These are phyloP conservation scores for Botrytis tulipae DNA, from an alignment of 2,329 filamentous ascomycete species.

Conservation along the genomic window DNA sequence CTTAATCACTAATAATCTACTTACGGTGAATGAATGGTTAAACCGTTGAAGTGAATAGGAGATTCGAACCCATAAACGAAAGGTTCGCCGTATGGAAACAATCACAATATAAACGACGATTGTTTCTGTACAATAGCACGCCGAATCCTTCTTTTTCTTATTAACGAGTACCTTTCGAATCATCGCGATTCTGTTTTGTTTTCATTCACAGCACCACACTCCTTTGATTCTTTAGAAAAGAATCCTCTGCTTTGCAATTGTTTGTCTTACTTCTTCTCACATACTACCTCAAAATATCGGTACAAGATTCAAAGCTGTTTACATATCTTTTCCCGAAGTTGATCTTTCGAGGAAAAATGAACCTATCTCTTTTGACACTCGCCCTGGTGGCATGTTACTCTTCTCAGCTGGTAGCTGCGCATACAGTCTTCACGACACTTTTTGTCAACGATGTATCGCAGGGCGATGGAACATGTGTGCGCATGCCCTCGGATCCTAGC, in stretches of 20 bases:
- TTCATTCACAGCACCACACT: constrained; percentile 12
- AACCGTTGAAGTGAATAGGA: constrained; percentile 10
- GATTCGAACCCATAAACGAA: background rate
- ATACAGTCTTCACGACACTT: constrained; percentile 64
- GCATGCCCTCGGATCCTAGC: constrained; percentile 56
- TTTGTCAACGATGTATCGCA: constrained; percentile 61
- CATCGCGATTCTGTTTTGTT: constrained; percentile 6
- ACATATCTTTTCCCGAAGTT: background rate
- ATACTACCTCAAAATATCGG: background rate
- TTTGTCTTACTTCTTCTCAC: background rate
- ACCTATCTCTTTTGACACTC: constrained; percentile 18
- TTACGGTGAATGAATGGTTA: background rate
- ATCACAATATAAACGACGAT: constrained; percentile 2
- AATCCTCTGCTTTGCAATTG: background rate
- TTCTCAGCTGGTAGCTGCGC: constrained; percentile 44
- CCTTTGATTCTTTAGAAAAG: background rate
- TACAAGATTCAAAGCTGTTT: background rate
- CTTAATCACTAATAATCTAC: background rate
- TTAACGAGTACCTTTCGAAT: background rate
- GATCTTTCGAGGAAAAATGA: constrained; percentile 14
- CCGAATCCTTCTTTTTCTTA: background rate
- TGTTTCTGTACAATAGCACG: background rate
- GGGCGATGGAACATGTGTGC: constrained; percentile 70
- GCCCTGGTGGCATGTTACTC: constrained; percentile 25
- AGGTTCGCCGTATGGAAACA: background rate